These are phyloP conservation scores for Stygiomarasmius scandens DNA, from an alignment of 1,284 basidiomycete genomes.

Conservation along the genomic window DNA sequence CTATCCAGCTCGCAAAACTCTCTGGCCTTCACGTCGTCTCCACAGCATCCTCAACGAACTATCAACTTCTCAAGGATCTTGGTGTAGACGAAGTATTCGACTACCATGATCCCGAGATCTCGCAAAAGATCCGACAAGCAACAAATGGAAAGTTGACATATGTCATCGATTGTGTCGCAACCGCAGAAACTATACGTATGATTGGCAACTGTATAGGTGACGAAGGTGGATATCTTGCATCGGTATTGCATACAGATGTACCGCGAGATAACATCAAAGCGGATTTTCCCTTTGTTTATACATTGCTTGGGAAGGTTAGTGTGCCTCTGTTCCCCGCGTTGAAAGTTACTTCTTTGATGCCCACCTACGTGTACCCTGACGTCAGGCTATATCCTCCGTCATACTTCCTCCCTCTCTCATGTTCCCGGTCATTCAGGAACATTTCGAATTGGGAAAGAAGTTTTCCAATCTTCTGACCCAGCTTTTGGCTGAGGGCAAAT, in stretches of 20 bases:
- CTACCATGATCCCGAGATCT: constrained; percentile 27
- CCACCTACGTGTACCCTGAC: background rate
- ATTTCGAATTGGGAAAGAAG: constrained; percentile 20
- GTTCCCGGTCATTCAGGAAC: constrained; percentile 16
- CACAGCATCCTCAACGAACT: constrained; percentile 41
- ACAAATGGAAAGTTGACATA: constrained; percentile 15
- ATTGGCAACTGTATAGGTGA: constrained; percentile 12
- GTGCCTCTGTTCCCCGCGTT: too few species aligned
- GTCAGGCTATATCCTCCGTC: background rate
- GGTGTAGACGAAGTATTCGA: constrained; percentile 44
- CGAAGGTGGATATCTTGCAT: constrained; percentile 6
- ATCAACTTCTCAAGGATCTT: constrained; percentile 37
- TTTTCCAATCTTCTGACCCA: constrained; percentile 15
- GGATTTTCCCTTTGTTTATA: constrained; percentile 21
- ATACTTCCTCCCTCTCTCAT: background rate
- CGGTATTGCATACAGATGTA: constrained; percentile 8
- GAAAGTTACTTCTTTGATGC: background rate
- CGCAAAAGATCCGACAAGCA: constrained; percentile 21
- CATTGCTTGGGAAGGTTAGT: constrained; percentile 21
- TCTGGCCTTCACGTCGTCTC: constrained; percentile 39
- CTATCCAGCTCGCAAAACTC: constrained; percentile 41
- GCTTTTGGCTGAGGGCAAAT: constrained; percentile 16
- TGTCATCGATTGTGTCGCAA: constrained; percentile 24
- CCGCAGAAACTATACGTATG: constrained; percentile 18
- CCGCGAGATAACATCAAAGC: constrained; percentile 10